phyloP scores from a whole-genome alignment of 768 basidiomycete species.

The Auricularia heimuer region DNA sequence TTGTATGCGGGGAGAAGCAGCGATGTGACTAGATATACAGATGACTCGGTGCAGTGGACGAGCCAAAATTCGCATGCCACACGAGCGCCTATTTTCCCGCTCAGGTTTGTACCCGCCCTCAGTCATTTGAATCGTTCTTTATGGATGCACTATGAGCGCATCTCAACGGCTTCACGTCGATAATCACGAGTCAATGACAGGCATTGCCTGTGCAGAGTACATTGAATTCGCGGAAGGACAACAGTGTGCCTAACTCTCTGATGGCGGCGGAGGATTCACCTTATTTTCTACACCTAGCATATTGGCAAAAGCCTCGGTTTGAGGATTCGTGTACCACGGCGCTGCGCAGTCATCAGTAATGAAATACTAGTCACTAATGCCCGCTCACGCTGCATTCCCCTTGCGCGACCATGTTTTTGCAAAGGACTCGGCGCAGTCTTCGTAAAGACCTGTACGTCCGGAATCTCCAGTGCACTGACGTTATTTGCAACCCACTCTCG shows the following conservation, averaged over 20 bases:
- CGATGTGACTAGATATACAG: neutral
- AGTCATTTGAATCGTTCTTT: neutral
- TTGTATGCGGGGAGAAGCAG: neutral
- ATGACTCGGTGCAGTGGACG: neutral
- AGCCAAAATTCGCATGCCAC: neutral
- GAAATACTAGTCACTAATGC: neutral
- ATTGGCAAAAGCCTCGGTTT: slow-evolving; percentile 76
- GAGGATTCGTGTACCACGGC: slow-evolving; percentile 74
- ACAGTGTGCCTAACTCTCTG: neutral
- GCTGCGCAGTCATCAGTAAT: slow-evolving; percentile 31
- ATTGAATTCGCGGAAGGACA: neutral
- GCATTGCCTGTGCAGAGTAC: too few relatives aligned
- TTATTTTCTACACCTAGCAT: slow-evolving; percentile 76
- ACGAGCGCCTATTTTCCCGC: neutral
- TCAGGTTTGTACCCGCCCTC: neutral
- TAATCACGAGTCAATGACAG: too few relatives aligned
- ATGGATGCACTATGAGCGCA: too few relatives aligned
- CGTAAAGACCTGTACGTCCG: slow-evolving; percentile 34
- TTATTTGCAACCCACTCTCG: slow-evolving; percentile 59
- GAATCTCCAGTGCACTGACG: slow-evolving; percentile 25
- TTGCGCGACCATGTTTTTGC: slow-evolving; percentile 26
- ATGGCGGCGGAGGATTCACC: slow-evolving; percentile 29
- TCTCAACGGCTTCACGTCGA: too few relatives aligned
- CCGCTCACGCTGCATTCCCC: slow-evolving; percentile 30
- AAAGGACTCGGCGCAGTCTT: slow-evolving; percentile 52